phyloP scores from a whole-genome alignment of 306 rosid species.

The Styphnolobium japonicum region DNA sequence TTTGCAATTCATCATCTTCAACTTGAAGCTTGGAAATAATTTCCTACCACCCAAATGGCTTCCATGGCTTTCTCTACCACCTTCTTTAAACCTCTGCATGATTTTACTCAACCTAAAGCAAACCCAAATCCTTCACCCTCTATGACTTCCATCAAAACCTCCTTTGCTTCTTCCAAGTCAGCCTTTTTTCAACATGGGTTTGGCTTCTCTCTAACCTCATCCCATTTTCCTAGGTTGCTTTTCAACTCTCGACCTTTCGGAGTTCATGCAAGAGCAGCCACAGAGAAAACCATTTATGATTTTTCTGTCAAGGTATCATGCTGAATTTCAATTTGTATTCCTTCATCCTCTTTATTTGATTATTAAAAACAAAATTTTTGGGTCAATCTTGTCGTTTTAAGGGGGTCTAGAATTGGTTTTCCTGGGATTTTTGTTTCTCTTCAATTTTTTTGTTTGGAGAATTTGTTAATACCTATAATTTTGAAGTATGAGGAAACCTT shows the following conservation, averaged over 20 bases:
- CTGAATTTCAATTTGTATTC: not conserved
- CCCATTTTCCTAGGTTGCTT: conserved; percentile 26
- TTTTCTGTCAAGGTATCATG: conserved; percentile 74
- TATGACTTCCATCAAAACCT: conserved; percentile 46
- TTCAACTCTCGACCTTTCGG: conserved; percentile 45
- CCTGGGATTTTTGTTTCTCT: not conserved
- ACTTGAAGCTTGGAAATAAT: too few relatives aligned
- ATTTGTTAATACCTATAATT: not conserved
- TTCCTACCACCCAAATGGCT: conserved; percentile 32
- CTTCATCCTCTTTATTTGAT: not conserved
- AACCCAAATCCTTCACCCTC: conserved; percentile 28
- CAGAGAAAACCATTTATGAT: conserved; percentile 78
- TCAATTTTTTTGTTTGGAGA: not conserved
- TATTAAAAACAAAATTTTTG: not conserved
- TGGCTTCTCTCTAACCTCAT: conserved; percentile 34
- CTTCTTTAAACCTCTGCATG: conserved; percentile 36
- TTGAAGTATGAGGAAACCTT: not conserved
- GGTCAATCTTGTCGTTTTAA: not conserved
- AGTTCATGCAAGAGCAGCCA: conserved; percentile 70
- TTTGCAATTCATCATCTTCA: conserved; percentile 1
- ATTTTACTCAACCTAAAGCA: conserved; percentile 23
- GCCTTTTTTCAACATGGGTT: conserved; percentile 44
- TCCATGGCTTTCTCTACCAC: conserved; percentile 60
- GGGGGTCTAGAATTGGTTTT: not conserved
- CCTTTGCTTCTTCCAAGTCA: conserved; percentile 65